A percentile compares a stretch with the other conserved stretches of the same genome.
phyloP scores from a whole-genome alignment of 2,329 filamentous ascomycete genomes.

The Elsinoe necatrix region DNA sequence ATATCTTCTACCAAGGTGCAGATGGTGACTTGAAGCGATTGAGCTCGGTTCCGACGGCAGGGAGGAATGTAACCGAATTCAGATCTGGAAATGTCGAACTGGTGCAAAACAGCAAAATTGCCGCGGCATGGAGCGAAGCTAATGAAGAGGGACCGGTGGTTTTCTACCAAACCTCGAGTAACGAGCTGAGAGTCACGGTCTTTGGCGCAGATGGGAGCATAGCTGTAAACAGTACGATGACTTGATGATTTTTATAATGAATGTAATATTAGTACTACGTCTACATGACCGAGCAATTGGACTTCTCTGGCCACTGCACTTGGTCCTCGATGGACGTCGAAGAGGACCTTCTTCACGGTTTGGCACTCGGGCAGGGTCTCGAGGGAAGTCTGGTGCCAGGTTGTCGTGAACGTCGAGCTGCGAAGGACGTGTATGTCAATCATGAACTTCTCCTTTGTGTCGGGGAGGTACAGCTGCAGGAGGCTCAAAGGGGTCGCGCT shows the following conservation, averaged over 20 bases:
- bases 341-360: background rate
- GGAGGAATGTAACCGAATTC: background rate
- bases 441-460: background rate
- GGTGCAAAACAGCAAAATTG: background rate
- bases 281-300: background rate
- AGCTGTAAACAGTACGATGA: background rate
- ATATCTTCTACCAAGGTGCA: constrained; percentile 9
- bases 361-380: background rate
- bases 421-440: background rate
- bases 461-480: background rate
- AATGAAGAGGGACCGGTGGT: constrained; percentile 1
- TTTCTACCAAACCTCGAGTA: background rate
- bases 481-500: background rate
- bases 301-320: no score
- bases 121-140: background rate
- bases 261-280: background rate
- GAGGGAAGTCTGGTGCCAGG: background rate
- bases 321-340: background rate
- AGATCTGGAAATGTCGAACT: background rate
- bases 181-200: constrained; percentile 2
- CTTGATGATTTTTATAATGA: background rate
- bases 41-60: background rate
- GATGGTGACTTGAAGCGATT: constrained; percentile 3
- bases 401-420: background rate
- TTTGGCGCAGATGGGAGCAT: constrained; percentile 1